Percentiles rank a stretch among this genome's conserved stretches.
phyloP scores from a whole-genome alignment of 2,329 filamentous ascomycete genomes.

The Diaporthe vaccinii region DNA sequence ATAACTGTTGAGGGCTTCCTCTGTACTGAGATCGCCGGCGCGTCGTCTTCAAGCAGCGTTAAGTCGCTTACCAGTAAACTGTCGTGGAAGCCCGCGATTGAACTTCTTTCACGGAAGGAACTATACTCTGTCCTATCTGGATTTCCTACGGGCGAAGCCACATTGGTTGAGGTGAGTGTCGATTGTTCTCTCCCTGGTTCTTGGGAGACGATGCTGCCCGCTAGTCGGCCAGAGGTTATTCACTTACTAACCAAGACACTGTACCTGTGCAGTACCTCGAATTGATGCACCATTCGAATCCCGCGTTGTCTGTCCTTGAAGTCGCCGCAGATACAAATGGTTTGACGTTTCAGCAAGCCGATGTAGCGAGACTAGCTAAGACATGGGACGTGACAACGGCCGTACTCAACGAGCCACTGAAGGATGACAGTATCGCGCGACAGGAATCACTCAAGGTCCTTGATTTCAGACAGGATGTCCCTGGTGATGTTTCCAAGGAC shows the following conservation, averaged over 20 bases:
- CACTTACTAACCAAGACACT: neutral
- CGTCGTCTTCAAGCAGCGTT: conserved; percentile 6
- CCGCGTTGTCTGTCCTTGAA: conserved; percentile 31
- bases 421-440: neutral
- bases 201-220: neutral
- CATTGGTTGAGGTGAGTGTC: neutral
- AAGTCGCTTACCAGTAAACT: neutral
- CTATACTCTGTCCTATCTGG: neutral
- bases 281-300: conserved; percentile 36
- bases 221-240: neutral
- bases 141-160: neutral
- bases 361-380: neutral
- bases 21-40: conserved; percentile 34
- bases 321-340: neutral
- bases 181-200: neutral
- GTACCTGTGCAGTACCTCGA: conserved; percentile 5
- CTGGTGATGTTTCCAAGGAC: neutral
- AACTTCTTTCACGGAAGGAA: neutral
- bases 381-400: conserved; percentile 8
- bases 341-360: neutral
- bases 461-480: neutral
- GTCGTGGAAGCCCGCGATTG: neutral
- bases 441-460: neutral
- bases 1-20: conserved; percentile 33
- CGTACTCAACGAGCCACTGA: neutral